Conservation (phyloP, 2,329 filamentous ascomycete genomes). For the Trichoderma afroharzianum region DNA sequence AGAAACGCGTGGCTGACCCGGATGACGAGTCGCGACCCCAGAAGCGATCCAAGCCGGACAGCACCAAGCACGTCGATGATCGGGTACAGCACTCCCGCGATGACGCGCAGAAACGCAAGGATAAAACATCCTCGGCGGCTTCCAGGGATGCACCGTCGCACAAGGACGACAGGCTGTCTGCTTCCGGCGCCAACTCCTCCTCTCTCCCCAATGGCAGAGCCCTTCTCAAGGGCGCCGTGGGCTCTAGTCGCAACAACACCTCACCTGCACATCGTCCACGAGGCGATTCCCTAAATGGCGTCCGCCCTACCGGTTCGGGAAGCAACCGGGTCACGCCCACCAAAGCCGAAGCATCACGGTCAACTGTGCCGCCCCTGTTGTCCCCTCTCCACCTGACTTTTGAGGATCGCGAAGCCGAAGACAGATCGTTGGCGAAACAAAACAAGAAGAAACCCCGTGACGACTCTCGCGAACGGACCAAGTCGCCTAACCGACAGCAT, state of each 20-base stretch:
- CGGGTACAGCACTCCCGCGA: conserved; percentile 32
- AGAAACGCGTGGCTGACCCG: conserved; percentile 44
- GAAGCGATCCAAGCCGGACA: conserved; percentile 46
- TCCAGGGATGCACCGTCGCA: conserved; percentile 28
- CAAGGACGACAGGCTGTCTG: conserved; percentile 27
- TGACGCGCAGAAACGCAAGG: conserved; percentile 32
- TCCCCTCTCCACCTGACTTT: conserved; percentile 50
- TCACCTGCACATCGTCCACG: conserved; percentile 39
- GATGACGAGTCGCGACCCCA: conserved; percentile 43
- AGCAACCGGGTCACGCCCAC: conserved; percentile 36
- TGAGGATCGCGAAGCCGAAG: conserved; percentile 33
- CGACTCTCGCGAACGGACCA: conserved; percentile 28
- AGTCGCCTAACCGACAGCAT: conserved; percentile 28
- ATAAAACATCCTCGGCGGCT: conserved; percentile 24
- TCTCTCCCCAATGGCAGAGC: conserved; percentile 38
- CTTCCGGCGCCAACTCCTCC: conserved; percentile 21
- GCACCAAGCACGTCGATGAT: conserved; percentile 31
- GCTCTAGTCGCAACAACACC: conserved; percentile 28
- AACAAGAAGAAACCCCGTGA: conserved; percentile 33
- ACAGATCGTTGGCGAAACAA: conserved; percentile 28
- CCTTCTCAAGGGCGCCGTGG: conserved; percentile 30
- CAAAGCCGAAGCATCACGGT: conserved; percentile 38
- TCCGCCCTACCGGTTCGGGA: conserved; percentile 31
- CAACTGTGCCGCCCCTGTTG: conserved; percentile 48
- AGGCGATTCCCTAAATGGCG: conserved; percentile 42